Evolutionary conservation across 176 grass and related monocot genomes (phyloP).

Genomic region (Cymbopogon citratus): DNA sequence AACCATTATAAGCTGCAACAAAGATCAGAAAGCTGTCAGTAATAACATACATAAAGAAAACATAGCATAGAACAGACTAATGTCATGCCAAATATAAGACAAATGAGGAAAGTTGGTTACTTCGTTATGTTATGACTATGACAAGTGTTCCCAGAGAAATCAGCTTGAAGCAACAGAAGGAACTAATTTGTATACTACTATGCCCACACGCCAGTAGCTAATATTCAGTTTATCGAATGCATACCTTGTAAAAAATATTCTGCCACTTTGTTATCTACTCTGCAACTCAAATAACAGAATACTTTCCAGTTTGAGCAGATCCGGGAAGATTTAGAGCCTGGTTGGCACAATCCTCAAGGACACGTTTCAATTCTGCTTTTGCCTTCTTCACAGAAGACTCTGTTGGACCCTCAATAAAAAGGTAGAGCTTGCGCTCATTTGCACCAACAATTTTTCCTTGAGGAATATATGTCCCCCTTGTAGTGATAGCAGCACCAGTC

Average conservation of each 20-base stretch:
- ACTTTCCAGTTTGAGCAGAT: constrained; percentile 79
- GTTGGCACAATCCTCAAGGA: constrained; percentile 78
- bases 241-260: constrained; percentile 32
- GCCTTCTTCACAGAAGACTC: constrained; percentile 92
- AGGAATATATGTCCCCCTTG: constrained; percentile 76
- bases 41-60: constrained; percentile 7
- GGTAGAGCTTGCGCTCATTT: constrained; percentile 81
- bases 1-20: constrained; percentile 27
- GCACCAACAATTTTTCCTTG: constrained; percentile 73
- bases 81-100: constrained; percentile 1
- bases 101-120: background rate
- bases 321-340: constrained; percentile 78
- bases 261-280: constrained; percentile 3
- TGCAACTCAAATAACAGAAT: constrained; percentile 77
- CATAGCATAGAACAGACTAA: background rate
- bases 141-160: background rate
- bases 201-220: background rate
- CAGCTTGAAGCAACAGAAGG: background rate
- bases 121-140: background rate
- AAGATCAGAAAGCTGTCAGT: constrained; percentile 23
- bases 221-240: background rate
- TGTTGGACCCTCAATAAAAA: constrained; percentile 83
- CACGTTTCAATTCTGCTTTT: constrained; percentile 88
- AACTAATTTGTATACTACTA: background rate
- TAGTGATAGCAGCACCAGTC: constrained; percentile 88